These are phyloP conservation scores for Guyanaporus albipodus DNA, from an alignment of 768 basidiomycete genomes.

Conservation along the genomic window DNA sequence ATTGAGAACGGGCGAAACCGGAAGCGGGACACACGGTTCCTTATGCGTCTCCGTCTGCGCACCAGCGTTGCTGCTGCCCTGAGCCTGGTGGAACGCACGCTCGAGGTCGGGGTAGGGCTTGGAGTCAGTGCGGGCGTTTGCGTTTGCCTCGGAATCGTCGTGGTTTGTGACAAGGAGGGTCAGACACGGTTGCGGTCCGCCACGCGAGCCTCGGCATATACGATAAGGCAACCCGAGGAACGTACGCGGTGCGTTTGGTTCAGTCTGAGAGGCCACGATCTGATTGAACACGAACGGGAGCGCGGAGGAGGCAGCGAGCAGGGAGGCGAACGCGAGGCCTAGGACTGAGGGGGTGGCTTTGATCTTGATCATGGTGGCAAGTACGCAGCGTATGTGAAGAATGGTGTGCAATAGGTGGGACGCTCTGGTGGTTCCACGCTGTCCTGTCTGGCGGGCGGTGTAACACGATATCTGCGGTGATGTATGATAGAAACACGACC, in stretches of 20 bases:
- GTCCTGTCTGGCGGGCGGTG: neutral
- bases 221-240: slow-evolving; percentile 15
- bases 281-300: slow-evolving; percentile 3
- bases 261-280: neutral
- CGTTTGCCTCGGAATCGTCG: neutral
- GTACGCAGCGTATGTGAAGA: neutral
- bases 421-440: neutral
- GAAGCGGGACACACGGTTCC: neutral
- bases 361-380: neutral
- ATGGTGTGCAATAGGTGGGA: neutral
- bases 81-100: neutral
- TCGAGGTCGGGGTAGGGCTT: too few species aligned
- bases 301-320: slow-evolving; percentile 7
- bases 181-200: neutral
- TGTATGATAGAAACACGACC: slow-evolving; percentile 4
- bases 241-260: slow-evolving; percentile 8
- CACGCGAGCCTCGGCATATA: neutral
- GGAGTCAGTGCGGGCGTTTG: neutral
- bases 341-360: neutral
- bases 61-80: neutral
- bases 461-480: neutral
- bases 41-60: neutral
- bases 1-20: slow-evolving; percentile 5
- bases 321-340: slow-evolving; percentile 7
- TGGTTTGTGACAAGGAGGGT: neutral